These are phyloP conservation scores for Chamaecrista fasciculata DNA, from an alignment of 306 rosid genomes.

Conservation along the genomic window DNA sequence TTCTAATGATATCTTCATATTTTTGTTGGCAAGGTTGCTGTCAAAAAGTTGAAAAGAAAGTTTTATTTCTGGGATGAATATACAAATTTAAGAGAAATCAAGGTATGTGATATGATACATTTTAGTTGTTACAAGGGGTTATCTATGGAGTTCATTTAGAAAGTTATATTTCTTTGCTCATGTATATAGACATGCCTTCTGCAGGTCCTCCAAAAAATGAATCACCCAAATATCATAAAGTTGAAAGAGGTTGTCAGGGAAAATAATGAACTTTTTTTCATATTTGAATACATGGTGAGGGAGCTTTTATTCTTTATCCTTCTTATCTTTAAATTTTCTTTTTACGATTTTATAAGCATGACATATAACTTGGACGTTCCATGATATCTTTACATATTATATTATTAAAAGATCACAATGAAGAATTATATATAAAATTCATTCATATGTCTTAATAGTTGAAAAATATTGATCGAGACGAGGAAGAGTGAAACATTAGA, in stretches of 20 bases:
- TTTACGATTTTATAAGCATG: neutral
- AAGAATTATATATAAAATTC: conserved; percentile 12
- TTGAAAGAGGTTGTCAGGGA: conserved; percentile 75
- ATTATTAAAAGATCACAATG: neutral
- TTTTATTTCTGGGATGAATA: conserved; percentile 86
- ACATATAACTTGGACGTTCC: neutral
- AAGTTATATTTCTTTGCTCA: conserved; percentile 27
- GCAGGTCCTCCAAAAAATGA: conserved; percentile 73
- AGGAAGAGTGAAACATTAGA: conserved; percentile 13
- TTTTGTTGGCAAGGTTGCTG: conserved; percentile 61
- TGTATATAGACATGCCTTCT: conserved; percentile 29
- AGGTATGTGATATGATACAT: conserved; percentile 45
- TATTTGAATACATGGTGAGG: conserved; percentile 82
- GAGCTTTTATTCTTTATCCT: neutral
- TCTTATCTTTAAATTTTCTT: conserved; percentile 10
- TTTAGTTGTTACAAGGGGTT: neutral
- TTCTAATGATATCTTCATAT: conserved; percentile 21
- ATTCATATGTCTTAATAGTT: neutral
- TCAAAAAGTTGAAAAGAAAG: conserved; percentile 84
- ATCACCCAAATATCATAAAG: conserved; percentile 79
- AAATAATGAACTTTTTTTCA: conserved; percentile 71
- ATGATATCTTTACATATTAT: conserved; percentile 6
- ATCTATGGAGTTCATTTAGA: conserved; percentile 19
- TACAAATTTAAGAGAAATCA: conserved; percentile 73
- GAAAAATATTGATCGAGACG: conserved; percentile 7